A percentile compares a stretch with the other conserved stretches of the same genome.
Evolutionary conservation across 2,329 filamentous ascomycete species (phyloP).

Genomic region (Pseudopyrenochaeta lycopersici): DNA sequence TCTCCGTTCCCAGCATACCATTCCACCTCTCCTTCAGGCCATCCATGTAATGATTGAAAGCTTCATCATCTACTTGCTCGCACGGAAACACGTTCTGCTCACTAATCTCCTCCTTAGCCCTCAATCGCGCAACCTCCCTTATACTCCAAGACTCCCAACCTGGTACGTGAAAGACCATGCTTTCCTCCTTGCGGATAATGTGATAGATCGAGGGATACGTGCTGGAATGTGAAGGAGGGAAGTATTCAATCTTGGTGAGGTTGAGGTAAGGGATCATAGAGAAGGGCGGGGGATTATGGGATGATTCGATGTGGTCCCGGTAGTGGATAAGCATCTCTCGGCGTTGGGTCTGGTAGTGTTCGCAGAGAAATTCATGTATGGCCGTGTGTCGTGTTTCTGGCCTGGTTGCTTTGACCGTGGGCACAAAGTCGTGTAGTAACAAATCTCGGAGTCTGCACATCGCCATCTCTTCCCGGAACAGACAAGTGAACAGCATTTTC

Average conservation of each 20-base stretch:
- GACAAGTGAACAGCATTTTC: conserved; percentile 4
- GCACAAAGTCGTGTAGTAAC: not conserved
- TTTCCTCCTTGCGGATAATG: not conserved
- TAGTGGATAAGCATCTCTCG: not conserved
- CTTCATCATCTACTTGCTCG: not conserved
- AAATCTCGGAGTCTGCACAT: not conserved
- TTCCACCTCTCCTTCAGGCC: not conserved
- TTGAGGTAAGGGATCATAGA: not conserved
- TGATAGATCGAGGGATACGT: not conserved
- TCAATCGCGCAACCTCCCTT: conserved; percentile 1
- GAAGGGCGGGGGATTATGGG: not conserved
- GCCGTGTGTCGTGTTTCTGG: not conserved
- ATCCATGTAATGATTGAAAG: no score
- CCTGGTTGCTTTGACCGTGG: not conserved
- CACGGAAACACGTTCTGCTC: not conserved
- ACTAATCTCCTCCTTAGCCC: not conserved
- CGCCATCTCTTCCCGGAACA: conserved; percentile 11
- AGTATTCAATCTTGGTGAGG: not conserved
- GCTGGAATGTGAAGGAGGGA: not conserved
- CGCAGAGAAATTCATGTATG: not conserved
- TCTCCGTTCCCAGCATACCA: not conserved
- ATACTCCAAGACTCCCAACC: conserved; percentile 1
- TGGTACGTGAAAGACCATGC: conserved; percentile 3
- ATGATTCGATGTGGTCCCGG: not conserved
- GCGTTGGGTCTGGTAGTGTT: not conserved